Percentiles rank a stretch among this genome's conserved stretches.
phyloP scores from a whole-genome alignment of 2,329 filamentous ascomycete species.

The Ambrosiella beaveri region DNA sequence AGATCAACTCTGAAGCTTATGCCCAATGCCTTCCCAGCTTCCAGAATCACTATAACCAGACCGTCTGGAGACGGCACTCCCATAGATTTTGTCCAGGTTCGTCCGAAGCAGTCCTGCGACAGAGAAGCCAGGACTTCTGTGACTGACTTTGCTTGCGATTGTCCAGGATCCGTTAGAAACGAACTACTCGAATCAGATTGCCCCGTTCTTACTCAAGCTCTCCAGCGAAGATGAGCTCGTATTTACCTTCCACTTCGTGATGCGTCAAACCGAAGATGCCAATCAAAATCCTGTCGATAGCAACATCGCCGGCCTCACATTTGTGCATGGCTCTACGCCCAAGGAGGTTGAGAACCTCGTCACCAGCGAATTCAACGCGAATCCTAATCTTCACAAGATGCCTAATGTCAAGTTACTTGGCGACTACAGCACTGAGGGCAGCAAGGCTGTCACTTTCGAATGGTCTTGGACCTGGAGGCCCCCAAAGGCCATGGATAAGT shows the following conservation, averaged over 20 bases:
- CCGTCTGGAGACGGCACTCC: constrained; percentile 56
- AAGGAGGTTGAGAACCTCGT: constrained; percentile 87
- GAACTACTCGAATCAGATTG: constrained; percentile 9
- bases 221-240: constrained; percentile 80
- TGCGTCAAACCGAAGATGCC: constrained; percentile 41
- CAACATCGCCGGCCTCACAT: constrained; percentile 73
- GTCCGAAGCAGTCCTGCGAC: constrained; percentile 15
- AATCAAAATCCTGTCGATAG: constrained; percentile 44
- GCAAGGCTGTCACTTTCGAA: constrained; percentile 67
- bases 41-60: constrained; percentile 55
- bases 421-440: constrained; percentile 73
- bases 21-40: constrained; percentile 78
- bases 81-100: constrained; percentile 84
- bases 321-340: constrained; percentile 69
- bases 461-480: constrained; percentile 98
- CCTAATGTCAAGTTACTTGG: constrained; percentile 91
- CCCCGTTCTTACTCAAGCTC: constrained; percentile 62
- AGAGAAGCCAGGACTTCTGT: background rate
- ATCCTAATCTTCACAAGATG: constrained; percentile 95
- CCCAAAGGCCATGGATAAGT: constrained; percentile 64
- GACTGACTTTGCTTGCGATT: background rate
- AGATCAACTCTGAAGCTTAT: constrained; percentile 60
- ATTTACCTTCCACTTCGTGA: constrained; percentile 82
- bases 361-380: constrained; percentile 87
- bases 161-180: constrained; percentile 1